Percentiles rank a stretch among this genome's conserved stretches.
phyloP scores from a whole-genome alignment of 441 rosid genomes.

The Melastoma candidum region DNA sequence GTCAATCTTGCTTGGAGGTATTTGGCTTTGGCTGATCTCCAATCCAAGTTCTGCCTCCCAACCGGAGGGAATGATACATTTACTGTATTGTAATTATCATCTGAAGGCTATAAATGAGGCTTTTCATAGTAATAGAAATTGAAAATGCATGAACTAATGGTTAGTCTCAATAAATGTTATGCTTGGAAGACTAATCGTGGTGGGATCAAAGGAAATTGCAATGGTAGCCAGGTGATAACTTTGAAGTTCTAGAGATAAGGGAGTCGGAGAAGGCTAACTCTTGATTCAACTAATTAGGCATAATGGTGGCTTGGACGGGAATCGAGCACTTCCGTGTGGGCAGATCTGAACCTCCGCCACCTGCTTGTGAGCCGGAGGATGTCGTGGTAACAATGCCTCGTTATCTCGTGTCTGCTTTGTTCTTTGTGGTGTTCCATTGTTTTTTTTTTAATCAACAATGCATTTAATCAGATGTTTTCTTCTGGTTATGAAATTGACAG shows the following conservation, averaged over 20 bases:
- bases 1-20: too few species aligned
- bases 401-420: conserved; percentile 6
- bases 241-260: background rate
- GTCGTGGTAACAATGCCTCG: conserved; percentile 33
- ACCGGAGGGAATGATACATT: too few species aligned
- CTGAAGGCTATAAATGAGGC: too few species aligned
- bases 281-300: conserved; percentile 42
- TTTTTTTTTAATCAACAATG: background rate
- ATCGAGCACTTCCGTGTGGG: conserved; percentile 82
- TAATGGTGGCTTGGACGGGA: conserved; percentile 98
- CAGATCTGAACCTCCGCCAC: conserved; percentile 90
- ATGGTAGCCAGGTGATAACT: too few species aligned
- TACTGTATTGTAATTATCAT: too few species aligned
- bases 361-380: conserved; percentile 62
- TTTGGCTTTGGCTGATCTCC: too few species aligned
- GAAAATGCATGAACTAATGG: too few species aligned
- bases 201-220: too few species aligned
- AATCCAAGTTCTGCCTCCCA: too few species aligned
- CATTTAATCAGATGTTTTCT: background rate
- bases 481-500: conserved; percentile 20
- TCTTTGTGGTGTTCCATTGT: conserved; percentile 1
- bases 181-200: too few species aligned
- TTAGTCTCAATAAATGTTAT: too few species aligned
- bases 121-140: too few species aligned
- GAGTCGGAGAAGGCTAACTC: background rate